Base-by-base conservation (phyloP, 2,329 filamentous ascomycete species). In the Saccharata proteae region DNA sequence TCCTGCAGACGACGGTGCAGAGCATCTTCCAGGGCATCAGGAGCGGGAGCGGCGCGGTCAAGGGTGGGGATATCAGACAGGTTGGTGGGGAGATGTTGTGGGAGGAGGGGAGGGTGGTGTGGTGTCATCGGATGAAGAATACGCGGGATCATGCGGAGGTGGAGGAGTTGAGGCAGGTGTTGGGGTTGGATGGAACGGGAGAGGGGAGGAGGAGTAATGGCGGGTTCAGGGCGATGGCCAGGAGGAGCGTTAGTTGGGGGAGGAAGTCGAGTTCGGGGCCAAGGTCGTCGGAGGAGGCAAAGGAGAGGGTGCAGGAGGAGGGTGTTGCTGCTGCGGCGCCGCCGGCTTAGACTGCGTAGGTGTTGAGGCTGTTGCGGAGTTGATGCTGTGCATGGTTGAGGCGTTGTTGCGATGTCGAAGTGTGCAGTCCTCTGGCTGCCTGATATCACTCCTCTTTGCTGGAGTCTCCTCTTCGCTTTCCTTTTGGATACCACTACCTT, bases 41-140 rank as follows among this genome's bases (percentile, higher is more conserved):
- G 37, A 55, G 77, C 2, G 64, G 65, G 11, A 59, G 50, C 6
- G 75, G 78, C 29, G 71, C 67, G 4, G 58, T 71, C 37, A 75
- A 74, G 49, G 71, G 69, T 13, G 80, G 80, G 3, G 69, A 81
- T 47, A 63, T 69, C 47, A 62, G 67, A 31, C 77, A 84, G 55
- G 74, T 81, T 3, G 80, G 81, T 15, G 81, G 80, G 8, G 81
- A 86, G 57, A 82, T 85, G 39, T 51, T 86, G n/a, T 84, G 84
- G 40, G 76, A 81, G 45, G 62, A 70, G 45, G 79, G 80, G 56
- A 61, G 59, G 33, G 68, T 82, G 16, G 75, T 71, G 1, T 92
- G 83, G 82, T 85, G 78, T 44, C 80, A 88, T 56, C 67, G 81
- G 16, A 92, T 92, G 82, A 65, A 65, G 48, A 80, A 72, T 35